phyloP scores from a whole-genome alignment of 257 asterid species.

The Linderniella brevidens region DNA sequence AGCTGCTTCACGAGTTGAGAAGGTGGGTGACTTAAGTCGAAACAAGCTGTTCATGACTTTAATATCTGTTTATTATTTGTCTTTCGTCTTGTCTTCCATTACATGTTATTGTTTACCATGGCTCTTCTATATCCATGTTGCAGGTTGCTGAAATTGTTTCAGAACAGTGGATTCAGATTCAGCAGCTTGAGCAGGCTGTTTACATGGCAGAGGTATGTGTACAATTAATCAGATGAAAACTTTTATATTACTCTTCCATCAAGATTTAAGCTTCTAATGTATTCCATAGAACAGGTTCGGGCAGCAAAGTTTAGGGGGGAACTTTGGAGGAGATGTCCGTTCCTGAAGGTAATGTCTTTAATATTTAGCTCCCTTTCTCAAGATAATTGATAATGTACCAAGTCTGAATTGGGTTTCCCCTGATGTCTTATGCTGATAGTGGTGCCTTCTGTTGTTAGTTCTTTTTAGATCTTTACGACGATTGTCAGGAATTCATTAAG shows the following conservation, averaged over 20 bases:
- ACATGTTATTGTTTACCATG: not conserved
- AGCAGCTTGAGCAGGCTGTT: slow-evolving; percentile 86
- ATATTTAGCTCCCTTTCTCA: not conserved
- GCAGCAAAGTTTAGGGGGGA: slow-evolving; percentile 31
- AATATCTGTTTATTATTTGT: too few relatives aligned
- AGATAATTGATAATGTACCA: not conserved
- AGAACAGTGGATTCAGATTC: slow-evolving; percentile 89
- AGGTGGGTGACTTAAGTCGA: slow-evolving; percentile 35
- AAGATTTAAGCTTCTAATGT: not conserved
- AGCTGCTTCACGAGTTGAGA: slow-evolving; percentile 25
- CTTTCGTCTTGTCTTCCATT: not conserved
- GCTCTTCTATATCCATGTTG: slow-evolving; percentile 4
- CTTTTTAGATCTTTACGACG: slow-evolving; percentile 13
- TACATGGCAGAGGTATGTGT: slow-evolving; percentile 56
- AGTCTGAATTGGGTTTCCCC: not conserved
- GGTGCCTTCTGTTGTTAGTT: slow-evolving; percentile 21
- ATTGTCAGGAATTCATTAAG: slow-evolving; percentile 21
- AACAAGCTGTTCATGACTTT: too few relatives aligned
- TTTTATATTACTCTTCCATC: not conserved
- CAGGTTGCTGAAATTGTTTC: slow-evolving; percentile 53
- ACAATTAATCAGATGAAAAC: slow-evolving; percentile 1
- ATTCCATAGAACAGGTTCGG: slow-evolving; percentile 32
- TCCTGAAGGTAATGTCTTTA: slow-evolving; percentile 35
- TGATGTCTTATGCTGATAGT: slow-evolving; percentile 9
- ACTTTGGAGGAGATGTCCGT: slow-evolving; percentile 46